Evolutionary conservation across 768 basidiomycete species (phyloP), one percentile per base, ranked within the genome.

Genomic region (Mrakia frigida): DNA sequence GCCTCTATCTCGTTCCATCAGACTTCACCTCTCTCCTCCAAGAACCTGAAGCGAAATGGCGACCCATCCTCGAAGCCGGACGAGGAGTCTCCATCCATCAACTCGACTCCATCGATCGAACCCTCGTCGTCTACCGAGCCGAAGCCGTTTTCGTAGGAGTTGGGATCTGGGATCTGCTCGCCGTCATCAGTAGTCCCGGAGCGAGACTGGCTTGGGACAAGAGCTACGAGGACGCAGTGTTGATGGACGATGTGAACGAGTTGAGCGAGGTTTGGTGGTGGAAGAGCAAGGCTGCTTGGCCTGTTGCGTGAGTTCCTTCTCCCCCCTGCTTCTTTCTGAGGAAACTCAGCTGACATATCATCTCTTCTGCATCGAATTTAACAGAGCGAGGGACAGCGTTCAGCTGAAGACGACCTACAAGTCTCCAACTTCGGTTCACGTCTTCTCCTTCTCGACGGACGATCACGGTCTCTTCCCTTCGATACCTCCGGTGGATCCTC

Each of bases 31-130:
- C 95, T 0, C 85, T 99, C 68, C 84, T 99, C 69, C 97, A 98
- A 83, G 96, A 98, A 81, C 97, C 97, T 0, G 94, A 98, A 83
- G 93, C 94, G 4, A 99, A 99, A 83, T 99, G 96, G 96, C 90
- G 92, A 87, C 77, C 82, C 6, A 80, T 85, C 10, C 91, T 91
- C 65, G 97, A 99, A 79, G 87, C 88, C 39, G 88, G 90, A 61
- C 43, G 63, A 50, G 96, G 97, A 1, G 96, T 98, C 0, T 92
- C 94, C 6, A 89, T 99, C 52, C 94, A 94, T 6, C 95, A 98
- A 82, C 88, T 98, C 13, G 92, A 98, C 82, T 96, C 94, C 0
- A 98, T 98, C 77, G 97, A 99, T 83, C 94, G 94, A 37, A 98
- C 96, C 0, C 85, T 98, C 74, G 92, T 98, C 9, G 94, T 99